Evolutionary conservation across 768 basidiomycete species (phyloP).

Genomic region (Tylopilus sp.): DNA sequence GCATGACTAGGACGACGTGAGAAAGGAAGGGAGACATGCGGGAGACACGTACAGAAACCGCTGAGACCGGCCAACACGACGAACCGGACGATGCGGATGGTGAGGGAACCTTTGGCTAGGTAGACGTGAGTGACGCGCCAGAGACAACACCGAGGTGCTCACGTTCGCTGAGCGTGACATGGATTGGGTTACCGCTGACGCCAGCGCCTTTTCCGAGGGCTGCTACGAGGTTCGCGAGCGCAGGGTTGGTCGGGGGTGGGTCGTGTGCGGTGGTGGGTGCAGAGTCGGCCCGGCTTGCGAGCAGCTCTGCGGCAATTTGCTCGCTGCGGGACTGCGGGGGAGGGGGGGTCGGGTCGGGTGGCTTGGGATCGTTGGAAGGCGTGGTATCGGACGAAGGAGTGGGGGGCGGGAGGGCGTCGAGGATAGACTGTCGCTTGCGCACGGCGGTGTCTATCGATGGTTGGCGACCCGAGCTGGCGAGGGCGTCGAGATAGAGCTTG

Average conservation of each 20-base stretch:
- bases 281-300: constrained; percentile 27
- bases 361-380: constrained; percentile 5
- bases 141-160: constrained; percentile 28
- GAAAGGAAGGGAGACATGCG: not conserved
- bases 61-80: constrained; percentile 51
- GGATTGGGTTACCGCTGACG: constrained; percentile 57
- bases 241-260: constrained; percentile 24
- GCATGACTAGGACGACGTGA: constrained; percentile 50
- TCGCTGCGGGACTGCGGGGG: constrained; percentile 36
- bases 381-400: constrained; percentile 15
- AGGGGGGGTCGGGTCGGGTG: constrained; percentile 11
- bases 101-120: constrained; percentile 66
- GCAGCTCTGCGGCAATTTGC: constrained; percentile 40
- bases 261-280: constrained; percentile 7
- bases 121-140: not conserved
- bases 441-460: constrained; percentile 62
- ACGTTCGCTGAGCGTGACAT: constrained; percentile 83
- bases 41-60: constrained; percentile 58
- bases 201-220: constrained; percentile 43
- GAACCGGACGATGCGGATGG: constrained; percentile 61
- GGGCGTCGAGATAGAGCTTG: constrained; percentile 67
- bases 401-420: constrained; percentile 35
- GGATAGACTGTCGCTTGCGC: constrained; percentile 62
- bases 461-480: constrained; percentile 56
- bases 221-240: constrained; percentile 42